These are phyloP conservation scores for Sechiopsis laciniata DNA, from an alignment of 306 rosid genomes.

Conservation along the genomic window DNA sequence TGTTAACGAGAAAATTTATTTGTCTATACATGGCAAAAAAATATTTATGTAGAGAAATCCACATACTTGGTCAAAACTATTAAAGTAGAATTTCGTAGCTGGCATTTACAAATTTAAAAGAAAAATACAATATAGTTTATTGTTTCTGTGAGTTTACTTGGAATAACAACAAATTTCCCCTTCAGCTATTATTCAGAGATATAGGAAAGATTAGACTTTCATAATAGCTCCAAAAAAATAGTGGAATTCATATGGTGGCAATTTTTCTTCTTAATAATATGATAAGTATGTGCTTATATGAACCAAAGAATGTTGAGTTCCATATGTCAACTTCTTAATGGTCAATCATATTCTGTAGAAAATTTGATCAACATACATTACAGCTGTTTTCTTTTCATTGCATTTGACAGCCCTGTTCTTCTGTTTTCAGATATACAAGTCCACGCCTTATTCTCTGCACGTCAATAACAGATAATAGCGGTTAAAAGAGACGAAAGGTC, in stretches of 20 bases:
- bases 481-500: neutral
- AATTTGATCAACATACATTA: neutral
- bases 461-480: neutral
- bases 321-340: conserved; percentile 31
- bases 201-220: neutral
- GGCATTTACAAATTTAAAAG: neutral
- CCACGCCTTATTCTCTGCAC: conserved; percentile 80
- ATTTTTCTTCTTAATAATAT: neutral
- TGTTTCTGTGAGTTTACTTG: neutral
- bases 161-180: conserved; percentile 12
- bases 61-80: neutral
- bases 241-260: neutral
- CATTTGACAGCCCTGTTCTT: conserved; percentile 63
- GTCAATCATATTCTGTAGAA: conserved; percentile 19
- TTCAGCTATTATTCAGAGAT: neutral
- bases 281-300: conserved; percentile 19
- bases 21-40: too few species aligned
- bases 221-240: neutral
- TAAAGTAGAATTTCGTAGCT: neutral
- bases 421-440: conserved; percentile 50
- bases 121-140: neutral
- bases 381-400: conserved; percentile 41
- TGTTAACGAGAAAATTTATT: neutral
- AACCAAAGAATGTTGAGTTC: conserved; percentile 62
- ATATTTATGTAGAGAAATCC: neutral